Base-by-base conservation (phyloP, 305 asterid genomes). In the Salvia sclarea region DNA sequence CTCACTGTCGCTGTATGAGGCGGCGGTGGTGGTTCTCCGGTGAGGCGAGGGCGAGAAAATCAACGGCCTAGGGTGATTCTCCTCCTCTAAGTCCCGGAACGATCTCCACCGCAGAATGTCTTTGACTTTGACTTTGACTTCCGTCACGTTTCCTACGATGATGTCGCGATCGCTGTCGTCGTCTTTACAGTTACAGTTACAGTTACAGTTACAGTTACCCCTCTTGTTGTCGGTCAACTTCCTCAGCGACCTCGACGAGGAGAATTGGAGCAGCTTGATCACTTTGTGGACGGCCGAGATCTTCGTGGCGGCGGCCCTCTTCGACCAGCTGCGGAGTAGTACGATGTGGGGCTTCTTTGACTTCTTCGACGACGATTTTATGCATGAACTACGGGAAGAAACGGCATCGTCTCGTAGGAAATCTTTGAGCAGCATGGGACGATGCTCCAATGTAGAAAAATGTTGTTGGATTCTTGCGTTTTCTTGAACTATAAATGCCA, bases 61-160 rank as follows among this genome's bases (percentile, higher is more conserved):
- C 69, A 49, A 68, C 31, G 82, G 81, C 13, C 74, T 64, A 6
- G 78, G 68, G 41, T 55, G 49, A 58, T 87, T 90, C 41, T 85
- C 91, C 41, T 85, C 91, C 58, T 22, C 84, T 69, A 82, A 17
- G 74, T 86, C 90, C 80, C 85, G 65, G 47, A 84, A 88, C n/a
- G 97, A 91, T 49, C 74, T 84, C 98, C 93, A 91, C 69, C 95
- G 83, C n/a, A 91, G 22, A 61, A 91, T 91, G 67, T 91, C 96
- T 68, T 89, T 91, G 64, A 89, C 95, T 78, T 82, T 87, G 44
- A 86, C 86, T n/a, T 64, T 79, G 13, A 44, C 64, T 3, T 57
- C 59, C 48, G 71, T 0, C 20, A 1, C 44, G 10, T 37, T 75
- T 2, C 14, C 63, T 16, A 56, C 57, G 38, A 68, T 28, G 69